Percentiles rank a stretch among this genome's conserved stretches.
These are phyloP conservation scores for Cyberlindnera euphorbiiphila DNA, from an alignment of 805 yeast species.

Conservation along the genomic window DNA sequence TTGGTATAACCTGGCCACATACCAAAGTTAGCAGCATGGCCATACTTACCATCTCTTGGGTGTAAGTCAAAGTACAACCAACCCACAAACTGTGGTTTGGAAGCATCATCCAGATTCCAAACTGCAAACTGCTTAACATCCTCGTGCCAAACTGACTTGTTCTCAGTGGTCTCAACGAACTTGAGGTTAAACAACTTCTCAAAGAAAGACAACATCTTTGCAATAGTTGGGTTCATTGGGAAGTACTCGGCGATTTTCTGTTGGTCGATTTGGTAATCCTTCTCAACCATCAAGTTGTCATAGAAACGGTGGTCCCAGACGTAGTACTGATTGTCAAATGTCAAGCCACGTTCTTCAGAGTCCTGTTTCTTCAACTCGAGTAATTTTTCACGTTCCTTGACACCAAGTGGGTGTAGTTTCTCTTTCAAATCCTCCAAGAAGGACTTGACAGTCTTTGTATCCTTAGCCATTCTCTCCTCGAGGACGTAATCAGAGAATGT, in stretches of 20 bases:
- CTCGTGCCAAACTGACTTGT: conserved; percentile 63
- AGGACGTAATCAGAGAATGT: conserved; percentile 67
- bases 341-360: conserved; percentile 40
- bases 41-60: conserved; percentile 83
- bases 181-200: conserved; percentile 66
- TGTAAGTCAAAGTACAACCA: conserved; percentile 78
- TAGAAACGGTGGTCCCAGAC: conserved; percentile 76
- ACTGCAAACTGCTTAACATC: conserved; percentile 75
- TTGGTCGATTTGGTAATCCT: conserved; percentile 67
- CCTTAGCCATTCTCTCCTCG: conserved; percentile 80
- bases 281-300: conserved; percentile 61
- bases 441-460: conserved; percentile 50
- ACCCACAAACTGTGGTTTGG: conserved; percentile 62
- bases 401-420: conserved; percentile 58
- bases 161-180: conserved; percentile 45
- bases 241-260: conserved; percentile 71
- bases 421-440: conserved; percentile 60
- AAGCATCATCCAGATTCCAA: conserved; percentile 53
- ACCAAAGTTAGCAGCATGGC: conserved; percentile 85
- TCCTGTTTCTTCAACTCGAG: conserved; percentile 52
- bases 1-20: conserved; percentile 55
- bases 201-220: conserved; percentile 66
- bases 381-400: conserved; percentile 47
- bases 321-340: conserved; percentile 41
- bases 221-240: conserved; percentile 65